Evolutionary conservation across 768 basidiomycete species (phyloP), one percentile per base, ranked within the genome.

Genomic region (Amanita thiersii): DNA sequence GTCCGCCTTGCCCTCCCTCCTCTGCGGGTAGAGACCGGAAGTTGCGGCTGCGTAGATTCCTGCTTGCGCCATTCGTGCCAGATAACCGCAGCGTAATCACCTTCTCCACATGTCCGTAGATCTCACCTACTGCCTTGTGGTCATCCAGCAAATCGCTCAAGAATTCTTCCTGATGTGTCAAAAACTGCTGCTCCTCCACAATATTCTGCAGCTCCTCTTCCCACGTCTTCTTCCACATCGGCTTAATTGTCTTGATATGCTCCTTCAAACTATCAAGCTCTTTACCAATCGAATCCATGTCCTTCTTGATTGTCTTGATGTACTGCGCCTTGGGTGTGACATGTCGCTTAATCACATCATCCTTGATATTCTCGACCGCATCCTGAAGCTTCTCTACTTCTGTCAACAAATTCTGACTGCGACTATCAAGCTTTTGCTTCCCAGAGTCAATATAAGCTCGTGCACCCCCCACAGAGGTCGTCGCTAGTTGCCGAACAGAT

Each of bases 151-250:
- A 68, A 55, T 99, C 94, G 37, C 68, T 69, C 44, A 94, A 68
- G 58, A 99, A 77, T 59, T 92, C 90, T 56, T 93, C 88, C 59
- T 97, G 93, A 55, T 96, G 87, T 5, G 77, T 79, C 46, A 97
- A 65, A 67, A 96, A 86, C 51, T 92, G 87, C 57, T 99, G 93
- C 59, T 99, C 94, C 58, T 96, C 92, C 44, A 97, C 86, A 43
- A 99, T 92, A 50, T 90, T 89, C 69, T 90, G 86, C 56, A 99
- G 59, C 64, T 99, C 94, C 56, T 89, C 81, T 54, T 88, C 86
- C 94, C 94, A 99, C 14, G 92, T 97, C 73, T 93, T 91, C 70
- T 93, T 88, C 94, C 94, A 99, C 75, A 88, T 89, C 31, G 94
- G 91, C 54, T 86, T 90, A 54, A 93, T 75, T 8, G 87, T 85